Percentiles rank a stretch among this genome's conserved stretches.
phyloP scores from a whole-genome alignment of 768 basidiomycete species.

The Leccinum uliginosum region DNA sequence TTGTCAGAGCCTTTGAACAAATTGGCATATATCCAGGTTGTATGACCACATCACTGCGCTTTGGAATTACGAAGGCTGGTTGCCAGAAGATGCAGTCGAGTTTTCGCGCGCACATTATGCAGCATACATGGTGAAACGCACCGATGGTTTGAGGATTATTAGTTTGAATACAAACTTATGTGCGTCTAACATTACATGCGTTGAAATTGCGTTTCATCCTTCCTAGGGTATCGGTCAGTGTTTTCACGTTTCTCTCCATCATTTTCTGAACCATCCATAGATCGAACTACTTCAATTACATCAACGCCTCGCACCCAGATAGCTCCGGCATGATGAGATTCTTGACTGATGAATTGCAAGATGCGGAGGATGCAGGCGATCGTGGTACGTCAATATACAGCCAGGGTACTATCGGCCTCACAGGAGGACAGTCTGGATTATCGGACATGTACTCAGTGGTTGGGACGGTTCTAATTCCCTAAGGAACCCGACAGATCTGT shows the following conservation, averaged over 20 bases:
- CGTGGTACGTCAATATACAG: constrained; percentile 41
- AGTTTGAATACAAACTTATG: constrained; percentile 76
- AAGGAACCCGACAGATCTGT: constrained; percentile 62
- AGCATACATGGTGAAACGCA: constrained; percentile 64
- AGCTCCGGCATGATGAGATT: constrained; percentile 73
- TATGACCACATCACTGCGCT: constrained; percentile 70
- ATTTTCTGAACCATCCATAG: constrained; percentile 28
- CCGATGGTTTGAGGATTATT: constrained; percentile 66
- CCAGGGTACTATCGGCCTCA: constrained; percentile 8
- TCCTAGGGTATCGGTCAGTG: constrained; percentile 31
- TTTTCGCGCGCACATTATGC: constrained; percentile 66
- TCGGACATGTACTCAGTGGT: constrained; percentile 54
- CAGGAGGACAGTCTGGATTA: constrained; percentile 40
- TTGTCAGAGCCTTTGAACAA: neutral
- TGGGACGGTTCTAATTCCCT: constrained; percentile 73
- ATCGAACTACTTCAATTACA: constrained; percentile 72
- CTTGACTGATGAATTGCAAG: constrained; percentile 73
- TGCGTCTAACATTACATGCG: constrained; percentile 31
- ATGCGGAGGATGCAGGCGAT: constrained; percentile 72
- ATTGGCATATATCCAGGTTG: constrained; percentile 44
- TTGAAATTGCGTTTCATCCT: neutral
- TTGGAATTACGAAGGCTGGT: constrained; percentile 70
- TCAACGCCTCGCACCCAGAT: constrained; percentile 68
- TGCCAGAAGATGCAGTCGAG: constrained; percentile 51
- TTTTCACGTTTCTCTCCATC: neutral